These are phyloP conservation scores for Boletus reticuloceps DNA, from an alignment of 768 basidiomycete genomes.

Conservation along the genomic window DNA sequence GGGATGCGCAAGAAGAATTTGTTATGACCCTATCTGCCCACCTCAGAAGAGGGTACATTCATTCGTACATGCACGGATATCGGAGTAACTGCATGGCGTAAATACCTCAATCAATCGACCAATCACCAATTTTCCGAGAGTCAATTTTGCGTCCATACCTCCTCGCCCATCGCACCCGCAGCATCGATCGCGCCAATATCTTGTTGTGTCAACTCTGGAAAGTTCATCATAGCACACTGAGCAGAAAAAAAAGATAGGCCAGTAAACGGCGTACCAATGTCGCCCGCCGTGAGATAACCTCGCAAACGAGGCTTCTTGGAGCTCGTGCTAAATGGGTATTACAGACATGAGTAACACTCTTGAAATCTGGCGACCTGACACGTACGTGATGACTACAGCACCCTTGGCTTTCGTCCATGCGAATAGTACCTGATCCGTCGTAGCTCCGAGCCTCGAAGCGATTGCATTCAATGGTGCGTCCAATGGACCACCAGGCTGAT, in stretches of 20 bases:
- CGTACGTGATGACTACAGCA: conserved; percentile 62
- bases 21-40: no score
- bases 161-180: conserved; percentile 42
- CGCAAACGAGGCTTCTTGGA: conserved; percentile 63
- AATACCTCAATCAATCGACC: conserved; percentile 4
- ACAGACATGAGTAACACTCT: not conserved
- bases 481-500: conserved; percentile 61
- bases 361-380: not conserved
- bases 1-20: no score
- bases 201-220: conserved; percentile 44
- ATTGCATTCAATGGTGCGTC: conserved; percentile 57
- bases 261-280: conserved; percentile 43
- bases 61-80: not conserved
- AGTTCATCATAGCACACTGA: no score
- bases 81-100: conserved; percentile 10
- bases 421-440: conserved; percentile 65
- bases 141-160: not conserved
- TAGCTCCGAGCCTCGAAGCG: conserved; percentile 47
- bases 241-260: no score
- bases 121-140: not conserved
- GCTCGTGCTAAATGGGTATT: conserved; percentile 45
- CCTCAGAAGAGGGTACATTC: no score
- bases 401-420: conserved; percentile 75
- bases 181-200: conserved; percentile 57
- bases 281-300: conserved; percentile 66